A percentile compares a stretch with the other conserved stretches of the same genome.
Evolutionary conservation across 2,329 filamentous ascomycete genomes (phyloP).

Genomic region (Hortaea werneckii): DNA sequence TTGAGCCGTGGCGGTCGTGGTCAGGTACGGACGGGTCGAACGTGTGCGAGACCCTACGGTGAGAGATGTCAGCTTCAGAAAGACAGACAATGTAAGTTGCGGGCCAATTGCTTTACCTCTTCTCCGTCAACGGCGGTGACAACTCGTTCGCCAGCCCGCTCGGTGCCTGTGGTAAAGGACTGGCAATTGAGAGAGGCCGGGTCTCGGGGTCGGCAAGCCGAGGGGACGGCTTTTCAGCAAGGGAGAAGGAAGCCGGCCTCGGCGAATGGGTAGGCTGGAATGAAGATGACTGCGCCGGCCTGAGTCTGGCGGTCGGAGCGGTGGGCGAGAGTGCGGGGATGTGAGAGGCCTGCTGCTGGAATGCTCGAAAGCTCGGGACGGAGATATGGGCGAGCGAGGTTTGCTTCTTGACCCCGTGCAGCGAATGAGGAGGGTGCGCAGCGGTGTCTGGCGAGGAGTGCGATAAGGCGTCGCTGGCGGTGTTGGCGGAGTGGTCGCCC

Average conservation of each 20-base stretch:
- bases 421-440: conserved; percentile 1
- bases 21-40: neutral
- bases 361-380: conserved; percentile 34
- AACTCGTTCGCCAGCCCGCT: conserved; percentile 19
- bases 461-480: neutral
- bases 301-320: conserved; percentile 1
- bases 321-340: conserved; percentile 29
- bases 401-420: conserved; percentile 7
- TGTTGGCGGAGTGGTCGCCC: conserved; percentile 4
- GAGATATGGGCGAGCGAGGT: conserved; percentile 30
- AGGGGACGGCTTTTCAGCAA: conserved; percentile 33
- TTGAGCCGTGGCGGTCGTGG: conserved; percentile 16
- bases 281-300: conserved; percentile 26
- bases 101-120: neutral
- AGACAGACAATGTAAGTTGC: too few species aligned
- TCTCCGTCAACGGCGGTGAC: conserved; percentile 25
- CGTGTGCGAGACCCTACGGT: neutral
- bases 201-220: conserved; percentile 18
- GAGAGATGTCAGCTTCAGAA: too few species aligned
- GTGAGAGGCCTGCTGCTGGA: conserved; percentile 32
- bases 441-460: neutral
- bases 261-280: conserved; percentile 38
- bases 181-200: conserved; percentile 25
- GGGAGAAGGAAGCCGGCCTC: conserved; percentile 34
- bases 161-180: conserved; percentile 17